phyloP scores from a whole-genome alignment of 345 rosid genomes.

The Euphorbia lathyris region DNA sequence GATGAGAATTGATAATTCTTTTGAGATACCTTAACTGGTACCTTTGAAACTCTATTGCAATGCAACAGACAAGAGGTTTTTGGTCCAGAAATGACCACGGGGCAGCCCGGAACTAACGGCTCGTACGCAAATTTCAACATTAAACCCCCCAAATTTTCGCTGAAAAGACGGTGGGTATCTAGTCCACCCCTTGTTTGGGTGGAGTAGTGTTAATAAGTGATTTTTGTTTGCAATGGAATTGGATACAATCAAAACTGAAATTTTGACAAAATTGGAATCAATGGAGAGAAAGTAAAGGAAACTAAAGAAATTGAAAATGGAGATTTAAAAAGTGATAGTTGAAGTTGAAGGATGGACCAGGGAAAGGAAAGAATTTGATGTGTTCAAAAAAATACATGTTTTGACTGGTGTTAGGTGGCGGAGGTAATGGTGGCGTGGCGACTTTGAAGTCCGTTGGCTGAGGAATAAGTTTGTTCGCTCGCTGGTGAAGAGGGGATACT shows the following conservation, averaged over 20 bases:
- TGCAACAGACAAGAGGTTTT: slow-evolving; percentile 28
- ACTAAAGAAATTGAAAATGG: background rate
- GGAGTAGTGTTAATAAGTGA: too few species aligned
- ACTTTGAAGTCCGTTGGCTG: background rate
- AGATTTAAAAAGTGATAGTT: background rate
- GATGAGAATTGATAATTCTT: slow-evolving; percentile 26
- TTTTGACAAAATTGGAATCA: background rate
- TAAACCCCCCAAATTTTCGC: background rate
- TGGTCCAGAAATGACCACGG: slow-evolving; percentile 28
- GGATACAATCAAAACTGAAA: too few species aligned
- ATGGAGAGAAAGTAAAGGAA: background rate
- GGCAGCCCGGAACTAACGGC: slow-evolving; percentile 43
- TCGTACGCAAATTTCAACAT: slow-evolving; percentile 47
- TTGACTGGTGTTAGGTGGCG: background rate
- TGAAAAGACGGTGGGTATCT: too few species aligned
- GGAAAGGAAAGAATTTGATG: background rate
- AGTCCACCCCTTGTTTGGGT: too few species aligned
- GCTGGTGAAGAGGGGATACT: slow-evolving; percentile 2
- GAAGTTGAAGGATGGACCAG: background rate
- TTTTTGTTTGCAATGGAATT: too few species aligned
- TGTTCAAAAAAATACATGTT: background rate
- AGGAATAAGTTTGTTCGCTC: background rate
- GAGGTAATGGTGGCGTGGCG: background rate
- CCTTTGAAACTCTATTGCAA: slow-evolving; percentile 31
- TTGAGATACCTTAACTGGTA: slow-evolving; percentile 25